A percentile compares a stretch with the other conserved stretches of the same genome.
Evolutionary conservation across 2,329 filamentous ascomycete genomes (phyloP).

Genomic region (Intubia oerlemansii): DNA sequence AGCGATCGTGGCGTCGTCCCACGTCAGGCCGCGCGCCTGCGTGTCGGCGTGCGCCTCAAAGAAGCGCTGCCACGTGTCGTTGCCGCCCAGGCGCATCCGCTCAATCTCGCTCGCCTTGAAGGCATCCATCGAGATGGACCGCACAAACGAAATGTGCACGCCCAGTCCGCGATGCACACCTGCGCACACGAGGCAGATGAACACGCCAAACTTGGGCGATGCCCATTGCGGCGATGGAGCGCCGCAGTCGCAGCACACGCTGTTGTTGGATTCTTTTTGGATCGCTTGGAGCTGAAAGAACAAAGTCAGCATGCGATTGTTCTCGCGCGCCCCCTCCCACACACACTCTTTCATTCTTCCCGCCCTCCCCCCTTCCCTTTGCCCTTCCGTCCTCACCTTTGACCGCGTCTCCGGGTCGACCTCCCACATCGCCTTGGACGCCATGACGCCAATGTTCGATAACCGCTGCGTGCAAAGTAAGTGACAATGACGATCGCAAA

Average conservation of each 20-base stretch:
- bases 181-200: slow-evolving; percentile 93
- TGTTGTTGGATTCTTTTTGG: slow-evolving; percentile 78
- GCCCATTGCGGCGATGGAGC: slow-evolving; percentile 97
- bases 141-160: slow-evolving; percentile 96
- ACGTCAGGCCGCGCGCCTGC: slow-evolving; percentile 44
- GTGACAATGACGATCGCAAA: too few species aligned
- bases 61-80: slow-evolving; percentile 69
- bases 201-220: slow-evolving; percentile 89
- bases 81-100: slow-evolving; percentile 83
- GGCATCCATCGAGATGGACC: slow-evolving; percentile 94
- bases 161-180: slow-evolving; percentile 87
- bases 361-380: too few species aligned
- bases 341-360: too few species aligned
- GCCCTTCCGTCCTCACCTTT: slow-evolving; percentile 40
- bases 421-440: slow-evolving; percentile 83
- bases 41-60: slow-evolving; percentile 55
- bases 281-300: slow-evolving; percentile 81
- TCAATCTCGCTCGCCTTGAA: slow-evolving; percentile 88
- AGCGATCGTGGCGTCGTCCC: slow-evolving; percentile 75
- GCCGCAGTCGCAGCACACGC: slow-evolving; percentile 81
- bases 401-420: slow-evolving; percentile 92
- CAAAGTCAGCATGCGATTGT: too few species aligned
- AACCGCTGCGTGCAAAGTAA: too few species aligned
- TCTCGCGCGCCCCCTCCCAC: too few species aligned
- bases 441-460: too few species aligned